These are phyloP conservation scores for Podila clonocystis DNA, from an alignment of 192 early-diverging fungal species.

Conservation along the genomic window DNA sequence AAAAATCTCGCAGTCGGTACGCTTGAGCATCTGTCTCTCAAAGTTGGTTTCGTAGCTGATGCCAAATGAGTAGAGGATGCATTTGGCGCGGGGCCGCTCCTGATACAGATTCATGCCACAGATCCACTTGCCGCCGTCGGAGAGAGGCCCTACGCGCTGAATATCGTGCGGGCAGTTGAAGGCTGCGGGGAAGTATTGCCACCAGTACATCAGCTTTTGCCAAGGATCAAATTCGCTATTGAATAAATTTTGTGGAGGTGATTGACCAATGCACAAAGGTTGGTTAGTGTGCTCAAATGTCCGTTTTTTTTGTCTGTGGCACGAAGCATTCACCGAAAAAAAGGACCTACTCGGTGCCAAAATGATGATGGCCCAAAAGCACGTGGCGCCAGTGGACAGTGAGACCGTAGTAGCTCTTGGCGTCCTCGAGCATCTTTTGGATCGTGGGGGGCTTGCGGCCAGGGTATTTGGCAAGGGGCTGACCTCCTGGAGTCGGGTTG, in stretches of 20 bases:
- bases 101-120: slow-evolving; percentile 36
- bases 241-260: too few species aligned
- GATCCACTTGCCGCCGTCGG: slow-evolving; percentile 42
- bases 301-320: too few species aligned
- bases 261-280: too few species aligned
- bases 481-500: not conserved
- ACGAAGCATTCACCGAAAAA: too few species aligned
- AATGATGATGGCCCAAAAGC: not conserved
- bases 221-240: slow-evolving; percentile 32
- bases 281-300: too few species aligned
- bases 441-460: slow-evolving; percentile 17
- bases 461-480: slow-evolving; percentile 17
- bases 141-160: slow-evolving; percentile 41
- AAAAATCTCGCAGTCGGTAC: slow-evolving; percentile 43
- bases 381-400: slow-evolving; percentile 13
- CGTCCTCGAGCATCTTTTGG: slow-evolving; percentile 24
- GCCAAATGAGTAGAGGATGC: slow-evolving; percentile 45
- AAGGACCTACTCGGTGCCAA: slow-evolving; percentile 21
- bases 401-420: slow-evolving; percentile 14
- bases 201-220: slow-evolving; percentile 10
- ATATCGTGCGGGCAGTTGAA: slow-evolving; percentile 38
- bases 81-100: slow-evolving; percentile 27
- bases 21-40: slow-evolving; percentile 37
- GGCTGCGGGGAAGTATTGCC: slow-evolving; percentile 47
- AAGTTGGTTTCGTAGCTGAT: slow-evolving; percentile 34